Conservation (phyloP, 2,329 filamentous ascomycete species). For the Epichloe bromicola region DNA sequence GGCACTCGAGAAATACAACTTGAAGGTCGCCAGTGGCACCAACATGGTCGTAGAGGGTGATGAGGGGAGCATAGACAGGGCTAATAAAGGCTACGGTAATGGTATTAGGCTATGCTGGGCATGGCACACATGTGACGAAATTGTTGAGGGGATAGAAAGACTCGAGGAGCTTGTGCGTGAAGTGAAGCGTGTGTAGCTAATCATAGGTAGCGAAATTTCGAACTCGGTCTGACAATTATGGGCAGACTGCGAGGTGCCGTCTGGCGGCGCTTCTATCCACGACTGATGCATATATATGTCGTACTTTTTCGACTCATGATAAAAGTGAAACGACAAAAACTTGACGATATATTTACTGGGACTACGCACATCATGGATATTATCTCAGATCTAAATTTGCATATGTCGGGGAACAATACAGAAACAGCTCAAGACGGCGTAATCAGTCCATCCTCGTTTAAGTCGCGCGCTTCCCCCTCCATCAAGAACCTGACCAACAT, state of each 20-base stretch:
- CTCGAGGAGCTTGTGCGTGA: constrained; percentile 25
- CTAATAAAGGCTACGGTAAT: constrained; percentile 37
- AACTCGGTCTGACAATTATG: background rate
- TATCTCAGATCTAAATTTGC: too few relatives aligned
- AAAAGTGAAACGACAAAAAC: too few relatives aligned
- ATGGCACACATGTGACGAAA: constrained; percentile 53
- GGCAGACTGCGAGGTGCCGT: too few relatives aligned
- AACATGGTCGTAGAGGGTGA: constrained; percentile 57
- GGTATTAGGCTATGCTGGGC: constrained; percentile 57
- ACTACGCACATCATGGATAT: too few relatives aligned
- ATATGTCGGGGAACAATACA: background rate
- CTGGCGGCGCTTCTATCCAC: too few relatives aligned
- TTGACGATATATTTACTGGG: too few relatives aligned
- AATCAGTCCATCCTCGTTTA: background rate
- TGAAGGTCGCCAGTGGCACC: constrained; percentile 55
- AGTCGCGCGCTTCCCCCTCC: background rate
- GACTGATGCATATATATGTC: too few relatives aligned
- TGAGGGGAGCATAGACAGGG: constrained; percentile 21
- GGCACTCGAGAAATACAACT: constrained; percentile 47
- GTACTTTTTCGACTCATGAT: too few relatives aligned
- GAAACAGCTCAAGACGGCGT: background rate
- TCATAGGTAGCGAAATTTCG: background rate
- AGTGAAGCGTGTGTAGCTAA: background rate
- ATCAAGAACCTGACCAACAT: background rate
- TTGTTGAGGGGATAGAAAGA: constrained; percentile 56